Evolutionary conservation across 176 grass and related monocot genomes (phyloP).

Genomic region (Oryza rufipogon): DNA sequence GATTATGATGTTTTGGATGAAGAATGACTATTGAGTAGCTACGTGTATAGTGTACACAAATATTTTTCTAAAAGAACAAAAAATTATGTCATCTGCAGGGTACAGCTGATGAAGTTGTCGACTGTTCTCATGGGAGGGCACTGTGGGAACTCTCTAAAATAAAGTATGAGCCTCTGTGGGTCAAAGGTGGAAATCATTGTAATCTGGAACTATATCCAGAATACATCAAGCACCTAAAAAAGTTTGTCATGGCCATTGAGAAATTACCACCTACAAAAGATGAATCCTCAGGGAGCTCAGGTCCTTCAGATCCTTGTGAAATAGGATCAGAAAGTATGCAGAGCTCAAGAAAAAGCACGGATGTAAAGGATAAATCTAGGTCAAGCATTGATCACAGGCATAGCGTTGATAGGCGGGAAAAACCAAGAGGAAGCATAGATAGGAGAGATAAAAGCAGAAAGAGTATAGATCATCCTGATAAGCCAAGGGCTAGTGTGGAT

Average conservation of each 20-base stretch:
- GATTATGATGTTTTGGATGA: not conserved
- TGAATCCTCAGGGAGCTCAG: conserved; percentile 51
- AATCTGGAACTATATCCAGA: conserved; percentile 89
- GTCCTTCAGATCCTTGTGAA: conserved; percentile 51
- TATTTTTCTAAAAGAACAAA: not conserved
- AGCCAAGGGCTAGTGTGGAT: conserved; percentile 67
- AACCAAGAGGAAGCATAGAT: conserved; percentile 70
- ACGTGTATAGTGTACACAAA: not conserved
- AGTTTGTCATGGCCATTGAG: conserved; percentile 79
- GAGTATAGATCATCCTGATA: conserved; percentile 68
- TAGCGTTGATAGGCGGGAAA: conserved; percentile 58
- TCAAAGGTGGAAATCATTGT: conserved; percentile 94
- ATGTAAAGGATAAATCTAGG: conserved; percentile 70
- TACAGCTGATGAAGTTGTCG: conserved; percentile 87
- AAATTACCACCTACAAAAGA: conserved; percentile 55
- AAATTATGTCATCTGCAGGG: conserved; percentile 56
- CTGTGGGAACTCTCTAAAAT: conserved; percentile 89
- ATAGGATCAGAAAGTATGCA: conserved; percentile 56
- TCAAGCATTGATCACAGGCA: conserved; percentile 56
- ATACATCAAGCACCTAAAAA: conserved; percentile 91
- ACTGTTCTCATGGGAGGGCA: conserved; percentile 88
- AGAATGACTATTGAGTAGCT: not conserved
- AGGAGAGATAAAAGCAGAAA: conserved; percentile 77
- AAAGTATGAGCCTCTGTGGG: conserved; percentile 95
- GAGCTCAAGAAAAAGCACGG: conserved; percentile 65